Evolutionary conservation across 1,284 basidiomycete species (phyloP).

Genomic region (Amylostereum areolatum): DNA sequence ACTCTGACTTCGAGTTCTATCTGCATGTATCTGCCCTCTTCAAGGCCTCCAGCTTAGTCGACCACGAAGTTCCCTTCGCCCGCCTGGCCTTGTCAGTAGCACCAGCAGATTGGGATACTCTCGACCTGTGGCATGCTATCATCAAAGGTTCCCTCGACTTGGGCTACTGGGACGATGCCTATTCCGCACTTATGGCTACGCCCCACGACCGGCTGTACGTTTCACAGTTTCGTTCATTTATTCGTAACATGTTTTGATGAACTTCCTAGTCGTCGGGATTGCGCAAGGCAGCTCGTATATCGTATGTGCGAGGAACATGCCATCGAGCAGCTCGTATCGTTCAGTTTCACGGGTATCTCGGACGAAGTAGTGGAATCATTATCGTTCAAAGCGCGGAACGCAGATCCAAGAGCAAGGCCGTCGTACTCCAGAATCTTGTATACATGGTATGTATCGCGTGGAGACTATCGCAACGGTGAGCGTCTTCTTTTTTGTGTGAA

Average conservation of each 20-base stretch:
- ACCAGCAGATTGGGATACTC: constrained; percentile 44
- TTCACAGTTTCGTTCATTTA: neutral
- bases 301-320: constrained; percentile 91
- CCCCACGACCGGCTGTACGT: constrained; percentile 77
- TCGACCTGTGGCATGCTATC: constrained; percentile 72
- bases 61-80: constrained; percentile 69
- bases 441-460: constrained; percentile 84
- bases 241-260: neutral
- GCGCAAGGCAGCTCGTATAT: constrained; percentile 75
- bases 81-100: constrained; percentile 72
- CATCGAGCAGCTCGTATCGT: constrained; percentile 72
- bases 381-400: constrained; percentile 92
- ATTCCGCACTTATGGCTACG: constrained; percentile 66
- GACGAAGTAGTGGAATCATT: constrained; percentile 87
- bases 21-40: constrained; percentile 72
- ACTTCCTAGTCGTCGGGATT: constrained; percentile 68
- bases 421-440: constrained; percentile 94
- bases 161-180: constrained; percentile 80
- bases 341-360: constrained; percentile 84
- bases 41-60: constrained; percentile 48
- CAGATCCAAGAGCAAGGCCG: constrained; percentile 80
- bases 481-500: constrained; percentile 14
- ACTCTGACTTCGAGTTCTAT: constrained; percentile 71
- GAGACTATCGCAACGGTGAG: constrained; percentile 85
- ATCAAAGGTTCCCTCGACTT: constrained; percentile 73